These are phyloP conservation scores for Boletus tylopilopsis DNA, from an alignment of 768 basidiomycete genomes.

Conservation along the genomic window DNA sequence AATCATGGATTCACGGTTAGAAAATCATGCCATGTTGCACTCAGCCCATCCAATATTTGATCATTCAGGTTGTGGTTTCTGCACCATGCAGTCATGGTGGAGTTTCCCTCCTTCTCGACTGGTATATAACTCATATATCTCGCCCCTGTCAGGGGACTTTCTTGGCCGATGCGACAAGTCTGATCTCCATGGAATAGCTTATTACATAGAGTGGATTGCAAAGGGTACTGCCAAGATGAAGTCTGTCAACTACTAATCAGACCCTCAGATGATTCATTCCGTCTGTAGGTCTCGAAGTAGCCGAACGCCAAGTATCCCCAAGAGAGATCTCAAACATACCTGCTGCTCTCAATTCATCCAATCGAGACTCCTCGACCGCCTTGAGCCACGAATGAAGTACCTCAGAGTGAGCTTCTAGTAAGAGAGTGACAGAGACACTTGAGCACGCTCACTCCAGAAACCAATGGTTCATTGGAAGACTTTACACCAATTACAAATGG, in stretches of 20 bases:
- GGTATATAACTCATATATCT: too few species aligned
- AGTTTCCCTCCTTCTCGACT: too few species aligned
- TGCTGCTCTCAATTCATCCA: background rate
- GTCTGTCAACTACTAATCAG: too few species aligned
- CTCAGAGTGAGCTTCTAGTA: background rate
- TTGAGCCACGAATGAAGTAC: background rate
- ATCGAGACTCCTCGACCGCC: background rate
- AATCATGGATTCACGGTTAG: too few species aligned
- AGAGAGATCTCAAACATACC: background rate
- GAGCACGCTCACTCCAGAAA: background rate
- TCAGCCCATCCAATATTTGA: too few species aligned
- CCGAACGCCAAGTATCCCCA: background rate
- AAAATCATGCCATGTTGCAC: too few species aligned
- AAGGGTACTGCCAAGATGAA: too few species aligned
- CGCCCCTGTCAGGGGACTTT: conserved; percentile 10
- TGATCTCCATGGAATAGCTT: background rate
- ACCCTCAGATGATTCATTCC: too few species aligned
- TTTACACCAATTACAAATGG: background rate
- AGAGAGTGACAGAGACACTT: background rate
- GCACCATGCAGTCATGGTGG: background rate
- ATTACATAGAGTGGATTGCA: too few species aligned
- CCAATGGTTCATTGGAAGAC: background rate
- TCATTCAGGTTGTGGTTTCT: too few species aligned
- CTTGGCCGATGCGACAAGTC: background rate
- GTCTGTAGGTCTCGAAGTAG: too few species aligned